Evolutionary conservation across 2,329 filamentous ascomycete genomes (phyloP).

Genomic region (Fusarium cicatricum): DNA sequence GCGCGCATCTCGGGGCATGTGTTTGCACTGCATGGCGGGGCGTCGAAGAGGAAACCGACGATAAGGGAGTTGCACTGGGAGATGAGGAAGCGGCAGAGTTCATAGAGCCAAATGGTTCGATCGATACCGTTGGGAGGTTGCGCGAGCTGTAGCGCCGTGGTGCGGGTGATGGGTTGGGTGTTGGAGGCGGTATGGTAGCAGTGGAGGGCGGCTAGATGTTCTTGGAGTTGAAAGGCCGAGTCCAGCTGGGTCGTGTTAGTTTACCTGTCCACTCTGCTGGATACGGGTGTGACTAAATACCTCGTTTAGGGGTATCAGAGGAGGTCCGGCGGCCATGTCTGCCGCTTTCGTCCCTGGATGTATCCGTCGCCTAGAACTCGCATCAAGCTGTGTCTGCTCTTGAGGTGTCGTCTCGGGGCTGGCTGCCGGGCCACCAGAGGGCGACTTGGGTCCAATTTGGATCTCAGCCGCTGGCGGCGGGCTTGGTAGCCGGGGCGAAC

Average conservation of each 20-base stretch:
- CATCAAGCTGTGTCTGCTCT: conserved; percentile 71
- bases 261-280: background rate
- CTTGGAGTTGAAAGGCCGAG: conserved; percentile 95
- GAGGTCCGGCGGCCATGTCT: conserved; percentile 92
- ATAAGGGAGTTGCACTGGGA: conserved; percentile 94
- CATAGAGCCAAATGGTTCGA: conserved; percentile 93
- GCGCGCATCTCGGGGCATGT: conserved; percentile 99
- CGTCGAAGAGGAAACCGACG: conserved; percentile 90
- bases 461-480: conserved; percentile 95
- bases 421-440: conserved; percentile 63
- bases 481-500: conserved; percentile 91
- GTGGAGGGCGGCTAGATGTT: conserved; percentile 94
- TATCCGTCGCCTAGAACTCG: conserved; percentile 83
- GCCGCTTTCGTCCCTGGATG: conserved; percentile 90
- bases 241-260: conserved; percentile 72
- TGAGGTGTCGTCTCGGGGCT: conserved; percentile 68
- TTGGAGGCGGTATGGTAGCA: conserved; percentile 76
- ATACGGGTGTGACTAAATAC: conserved; percentile 57
- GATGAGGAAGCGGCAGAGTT: conserved; percentile 94
- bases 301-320: conserved; percentile 84
- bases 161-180: conserved; percentile 76
- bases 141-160: conserved; percentile 78
- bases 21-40: conserved; percentile 83
- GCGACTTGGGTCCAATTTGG: conserved; percentile 84
- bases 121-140: conserved; percentile 84